Percentiles rank a stretch among this genome's conserved stretches.
These are phyloP conservation scores for Salix suchowensis DNA, from an alignment of 345 rosid species.

Conservation along the genomic window DNA sequence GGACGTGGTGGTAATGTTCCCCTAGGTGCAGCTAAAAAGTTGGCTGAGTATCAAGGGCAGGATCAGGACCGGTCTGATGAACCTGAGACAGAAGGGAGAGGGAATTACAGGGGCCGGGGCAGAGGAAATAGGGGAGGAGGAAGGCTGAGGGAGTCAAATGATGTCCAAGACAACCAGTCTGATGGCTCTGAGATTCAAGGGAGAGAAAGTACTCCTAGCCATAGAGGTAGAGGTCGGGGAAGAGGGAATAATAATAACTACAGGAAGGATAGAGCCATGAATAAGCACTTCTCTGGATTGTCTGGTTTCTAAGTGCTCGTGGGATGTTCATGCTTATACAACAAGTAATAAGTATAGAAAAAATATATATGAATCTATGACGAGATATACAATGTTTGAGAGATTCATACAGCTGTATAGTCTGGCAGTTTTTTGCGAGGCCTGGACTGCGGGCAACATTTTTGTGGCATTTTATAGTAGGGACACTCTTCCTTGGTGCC, in stretches of 20 bases:
- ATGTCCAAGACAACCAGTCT: constrained; percentile 27
- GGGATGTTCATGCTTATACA: background rate
- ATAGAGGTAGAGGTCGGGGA: constrained; percentile 43
- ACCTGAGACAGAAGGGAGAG: constrained; percentile 36
- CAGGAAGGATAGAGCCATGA: constrained; percentile 70
- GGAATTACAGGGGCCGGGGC: constrained; percentile 52
- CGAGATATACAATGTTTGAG: background rate
- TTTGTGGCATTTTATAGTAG: background rate
- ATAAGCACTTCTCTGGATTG: constrained; percentile 66
- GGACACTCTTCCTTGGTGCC: background rate
- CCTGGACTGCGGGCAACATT: background rate
- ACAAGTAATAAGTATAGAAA: background rate
- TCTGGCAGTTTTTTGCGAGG: background rate
- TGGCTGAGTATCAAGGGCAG: constrained; percentile 37
- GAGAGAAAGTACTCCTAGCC: constrained; percentile 29
- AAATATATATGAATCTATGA: background rate
- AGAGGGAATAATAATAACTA: constrained; percentile 47
- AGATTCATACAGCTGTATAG: background rate
- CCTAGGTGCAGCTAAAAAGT: constrained; percentile 62
- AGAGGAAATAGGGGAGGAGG: constrained; percentile 41
- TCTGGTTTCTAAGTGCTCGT: constrained; percentile 40
- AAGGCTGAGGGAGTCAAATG: constrained; percentile 8
- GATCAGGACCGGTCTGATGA: constrained; percentile 31
- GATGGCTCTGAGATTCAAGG: constrained; percentile 31
- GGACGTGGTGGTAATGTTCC: constrained; percentile 94